Evolutionary conservation across 2,329 filamentous ascomycete genomes (phyloP).

Genomic region (Elsinoe perseae): DNA sequence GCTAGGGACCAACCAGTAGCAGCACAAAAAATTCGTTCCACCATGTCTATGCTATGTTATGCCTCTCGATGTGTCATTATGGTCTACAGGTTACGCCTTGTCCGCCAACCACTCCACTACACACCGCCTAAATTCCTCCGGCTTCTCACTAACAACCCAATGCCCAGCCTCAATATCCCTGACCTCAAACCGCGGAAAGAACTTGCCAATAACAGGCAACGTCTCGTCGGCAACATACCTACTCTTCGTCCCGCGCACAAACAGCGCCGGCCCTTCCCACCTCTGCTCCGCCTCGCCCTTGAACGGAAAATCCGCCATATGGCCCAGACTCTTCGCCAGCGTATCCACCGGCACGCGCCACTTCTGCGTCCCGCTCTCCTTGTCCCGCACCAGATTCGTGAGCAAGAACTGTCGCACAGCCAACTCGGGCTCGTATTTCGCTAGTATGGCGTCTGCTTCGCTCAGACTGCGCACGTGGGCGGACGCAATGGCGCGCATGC

Average conservation of each 20-base stretch:
- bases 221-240: conserved; percentile 74
- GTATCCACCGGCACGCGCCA: conserved; percentile 74
- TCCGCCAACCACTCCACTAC: conserved; percentile 58
- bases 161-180: conserved; percentile 72
- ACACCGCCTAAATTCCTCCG: conserved; percentile 69
- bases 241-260: conserved; percentile 69
- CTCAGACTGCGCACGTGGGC: conserved; percentile 59
- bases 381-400: conserved; percentile 63
- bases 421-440: conserved; percentile 64
- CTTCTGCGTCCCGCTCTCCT: conserved; percentile 49
- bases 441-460: conserved; percentile 73
- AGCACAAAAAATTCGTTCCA: conserved; percentile 20
- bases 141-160: conserved; percentile 86
- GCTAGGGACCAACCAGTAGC: conserved; percentile 17
- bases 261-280: conserved; percentile 71
- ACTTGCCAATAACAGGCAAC: conserved; percentile 68
- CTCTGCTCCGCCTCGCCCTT: conserved; percentile 58
- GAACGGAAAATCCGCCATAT: conserved; percentile 86
- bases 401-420: conserved; percentile 85
- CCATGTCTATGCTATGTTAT: conserved; percentile 12
- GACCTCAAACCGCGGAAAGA: conserved; percentile 71
- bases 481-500: conserved; percentile 74
- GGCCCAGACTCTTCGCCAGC: conserved; percentile 58
- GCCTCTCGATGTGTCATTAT: no score
- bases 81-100: conserved; percentile 38